These are phyloP conservation scores for Aspergillus sp. DNA, from an alignment of 2,329 filamentous ascomycete species.

Conservation along the genomic window DNA sequence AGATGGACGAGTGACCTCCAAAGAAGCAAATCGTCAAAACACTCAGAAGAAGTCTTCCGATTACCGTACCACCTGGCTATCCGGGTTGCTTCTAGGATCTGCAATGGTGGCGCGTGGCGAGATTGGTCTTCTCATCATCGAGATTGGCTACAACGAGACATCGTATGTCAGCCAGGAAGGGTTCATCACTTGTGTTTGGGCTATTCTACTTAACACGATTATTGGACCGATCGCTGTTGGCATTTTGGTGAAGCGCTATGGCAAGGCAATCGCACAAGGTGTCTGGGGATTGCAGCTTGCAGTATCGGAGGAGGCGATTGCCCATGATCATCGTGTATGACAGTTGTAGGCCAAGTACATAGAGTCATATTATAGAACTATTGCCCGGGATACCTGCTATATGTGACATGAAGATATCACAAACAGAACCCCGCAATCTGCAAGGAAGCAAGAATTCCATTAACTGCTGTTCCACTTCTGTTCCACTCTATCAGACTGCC, in stretches of 20 bases:
- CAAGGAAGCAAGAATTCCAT: too few species aligned
- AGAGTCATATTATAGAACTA: too few species aligned
- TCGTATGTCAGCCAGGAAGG: constrained; percentile 37
- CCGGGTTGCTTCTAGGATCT: constrained; percentile 22
- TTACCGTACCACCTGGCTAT: constrained; percentile 9
- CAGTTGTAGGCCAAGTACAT: not conserved
- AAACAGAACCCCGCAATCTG: too few species aligned
- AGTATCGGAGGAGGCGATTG: not conserved
- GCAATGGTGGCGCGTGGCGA: constrained; percentile 31
- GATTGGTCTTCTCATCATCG: constrained; percentile 28
- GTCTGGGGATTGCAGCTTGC: constrained; percentile 19
- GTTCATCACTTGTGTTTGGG: constrained; percentile 26
- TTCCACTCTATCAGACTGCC: too few species aligned
- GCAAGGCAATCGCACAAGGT: constrained; percentile 1
- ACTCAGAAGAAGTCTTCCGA: not conserved
- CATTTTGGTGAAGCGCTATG: constrained; percentile 18
- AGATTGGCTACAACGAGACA: constrained; percentile 27
- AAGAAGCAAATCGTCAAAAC: too few species aligned
- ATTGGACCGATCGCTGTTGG: constrained; percentile 24
- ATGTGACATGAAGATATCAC: too few species aligned
- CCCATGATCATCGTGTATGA: not conserved
- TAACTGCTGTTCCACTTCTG: too few species aligned
- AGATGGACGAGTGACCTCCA: too few species aligned
- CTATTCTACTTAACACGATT: constrained; percentile 29
- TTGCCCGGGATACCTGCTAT: too few species aligned